Base-by-base conservation (phyloP, 257 asterid genomes). In the Thymus quinquecostatus region DNA sequence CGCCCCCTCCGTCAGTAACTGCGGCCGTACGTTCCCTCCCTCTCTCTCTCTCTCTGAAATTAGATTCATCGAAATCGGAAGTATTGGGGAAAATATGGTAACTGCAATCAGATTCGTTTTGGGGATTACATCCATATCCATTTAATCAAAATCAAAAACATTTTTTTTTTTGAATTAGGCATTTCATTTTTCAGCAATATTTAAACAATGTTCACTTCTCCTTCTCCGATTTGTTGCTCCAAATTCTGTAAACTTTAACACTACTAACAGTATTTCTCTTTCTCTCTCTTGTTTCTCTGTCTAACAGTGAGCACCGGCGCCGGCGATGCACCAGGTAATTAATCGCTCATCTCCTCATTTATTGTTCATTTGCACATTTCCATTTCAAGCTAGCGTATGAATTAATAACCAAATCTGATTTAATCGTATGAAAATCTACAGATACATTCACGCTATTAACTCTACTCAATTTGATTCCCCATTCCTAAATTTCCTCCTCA, bases 1-100 rank as follows among this genome's bases (percentile, higher is more conserved):
- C n/a, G 92, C 95, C 79, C 92, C 92, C 58, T 79, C 96, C 41
- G 83, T 91, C 62, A 40, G 72, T 75, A 85, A 82, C 75, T 91
- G 97, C 55, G 92, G 83, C 75, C 69, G 97, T 91, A 68, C 82
- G 87, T 68, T 14, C 10, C 56, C 4, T 5, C 41, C 4, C 71
- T 56, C 50, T 53, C 62, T 53, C 10, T 53, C 45, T 30, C 12
- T 36, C 4, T 36, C 0, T 7, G 7, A 38, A 1, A 38, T 38
- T 4, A 38, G 41, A 38, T 38, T 38, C 41, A 0, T 4, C 1
- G 41, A 38, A 38, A 38, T 38, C 41, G 41, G 41, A 38, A 7
- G 41, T 4, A 38, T 21, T 21, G 6, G 41, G 4, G 38, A 34
- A 34, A 34, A 34, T 21, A 21, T 21, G 21, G 21, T 21, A 21